Conservation (phyloP, 75 land plant species). For the Azolla pinnata region DNA sequence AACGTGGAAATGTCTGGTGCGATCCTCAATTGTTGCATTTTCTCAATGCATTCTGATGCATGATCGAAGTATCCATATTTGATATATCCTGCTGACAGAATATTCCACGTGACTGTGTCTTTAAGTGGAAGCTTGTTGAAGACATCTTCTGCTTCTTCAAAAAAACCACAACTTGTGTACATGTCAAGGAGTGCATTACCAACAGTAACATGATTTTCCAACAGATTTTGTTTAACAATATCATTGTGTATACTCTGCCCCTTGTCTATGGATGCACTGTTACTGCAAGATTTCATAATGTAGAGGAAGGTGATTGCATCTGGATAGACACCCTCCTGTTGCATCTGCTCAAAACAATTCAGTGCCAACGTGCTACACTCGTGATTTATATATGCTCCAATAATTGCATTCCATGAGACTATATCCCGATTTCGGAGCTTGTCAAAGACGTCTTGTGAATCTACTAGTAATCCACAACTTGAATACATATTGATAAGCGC, state of each 20-base stretch:
- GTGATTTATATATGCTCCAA: conserved; percentile 33
- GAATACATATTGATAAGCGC: conserved; percentile 4
- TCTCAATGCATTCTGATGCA: conserved; percentile 10
- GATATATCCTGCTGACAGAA: conserved; percentile 10
- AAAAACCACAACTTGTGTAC: conserved; percentile 17
- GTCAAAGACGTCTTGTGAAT: conserved; percentile 43
- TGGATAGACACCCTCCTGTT: conserved; percentile 12
- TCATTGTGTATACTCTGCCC: conserved; percentile 12
- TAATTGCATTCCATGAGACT: conserved; percentile 48
- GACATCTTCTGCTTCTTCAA: conserved; percentile 23
- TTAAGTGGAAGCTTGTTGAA: conserved; percentile 14
- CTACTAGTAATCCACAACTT: neutral
- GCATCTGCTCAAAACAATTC: conserved; percentile 42
- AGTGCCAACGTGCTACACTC: conserved; percentile 36
- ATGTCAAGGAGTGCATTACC: conserved; percentile 27
- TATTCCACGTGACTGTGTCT: conserved; percentile 12
- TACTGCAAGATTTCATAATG: conserved; percentile 16
- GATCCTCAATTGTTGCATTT: conserved; percentile 22
- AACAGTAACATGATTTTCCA: conserved; percentile 21
- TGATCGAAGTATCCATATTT: conserved; percentile 9
- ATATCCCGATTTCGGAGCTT: conserved; percentile 34
- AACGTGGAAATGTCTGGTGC: conserved; percentile 29
- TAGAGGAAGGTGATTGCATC: conserved; percentile 11
- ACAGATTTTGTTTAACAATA: conserved; percentile 13
- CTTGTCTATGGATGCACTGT: conserved; percentile 8